phyloP scores from a whole-genome alignment of 345 rosid species.

The Turritis glabra region DNA sequence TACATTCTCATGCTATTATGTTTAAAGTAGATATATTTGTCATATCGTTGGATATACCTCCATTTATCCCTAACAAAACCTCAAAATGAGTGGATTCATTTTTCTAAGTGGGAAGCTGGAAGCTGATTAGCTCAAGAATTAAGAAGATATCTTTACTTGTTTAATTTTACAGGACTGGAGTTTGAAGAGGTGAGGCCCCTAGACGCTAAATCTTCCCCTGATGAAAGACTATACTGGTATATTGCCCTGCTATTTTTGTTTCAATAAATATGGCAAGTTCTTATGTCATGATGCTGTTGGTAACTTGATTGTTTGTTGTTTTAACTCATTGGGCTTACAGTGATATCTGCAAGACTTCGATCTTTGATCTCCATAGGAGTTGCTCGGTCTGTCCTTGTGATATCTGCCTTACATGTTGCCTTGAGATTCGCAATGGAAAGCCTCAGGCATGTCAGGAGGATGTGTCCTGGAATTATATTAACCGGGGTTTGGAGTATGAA shows the following conservation, averaged over 20 bases:
- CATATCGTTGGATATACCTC: too few relatives aligned
- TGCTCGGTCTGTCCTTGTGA: slow-evolving; percentile 53
- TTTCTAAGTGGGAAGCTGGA: not conserved
- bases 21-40: not conserved
- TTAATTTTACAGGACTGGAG: slow-evolving; percentile 20
- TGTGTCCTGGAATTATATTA: slow-evolving; percentile 30
- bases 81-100: not conserved
- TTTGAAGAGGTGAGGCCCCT: slow-evolving; percentile 19
- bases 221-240: slow-evolving; percentile 64
- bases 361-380: slow-evolving; percentile 55
- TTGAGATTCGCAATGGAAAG: slow-evolving; percentile 54
- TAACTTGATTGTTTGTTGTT: not conserved
- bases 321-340: slow-evolving; percentile 37
- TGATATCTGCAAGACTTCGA: slow-evolving; percentile 60
- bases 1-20: slow-evolving; percentile 4
- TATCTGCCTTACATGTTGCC: slow-evolving; percentile 58
- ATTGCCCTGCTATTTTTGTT: not conserved
- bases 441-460: slow-evolving; percentile 41
- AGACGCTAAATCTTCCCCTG: not conserved
- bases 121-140: too few relatives aligned
- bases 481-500: slow-evolving; percentile 33
- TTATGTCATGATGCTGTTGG: not conserved
- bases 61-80: not conserved
- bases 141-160: too few relatives aligned
- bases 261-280: not conserved